A percentile compares a stretch with the other conserved stretches of the same genome.
phyloP scores from a whole-genome alignment of 202 grass and related monocot species.

The Panicum virgatum region DNA sequence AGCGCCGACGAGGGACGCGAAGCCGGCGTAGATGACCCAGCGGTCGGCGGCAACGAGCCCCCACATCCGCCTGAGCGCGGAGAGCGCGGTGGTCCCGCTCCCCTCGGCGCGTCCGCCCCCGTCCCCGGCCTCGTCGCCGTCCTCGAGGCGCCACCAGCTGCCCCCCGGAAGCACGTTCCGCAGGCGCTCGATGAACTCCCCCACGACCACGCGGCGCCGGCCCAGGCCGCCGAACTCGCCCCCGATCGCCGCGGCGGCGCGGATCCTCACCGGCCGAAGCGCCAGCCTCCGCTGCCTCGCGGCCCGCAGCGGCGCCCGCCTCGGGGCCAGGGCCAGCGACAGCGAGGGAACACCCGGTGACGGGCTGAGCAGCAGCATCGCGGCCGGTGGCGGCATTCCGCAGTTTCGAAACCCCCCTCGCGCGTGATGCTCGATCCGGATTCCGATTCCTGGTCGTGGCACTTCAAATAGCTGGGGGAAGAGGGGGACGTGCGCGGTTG shows the following conservation, averaged over 20 bases:
- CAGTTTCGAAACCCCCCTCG: neutral
- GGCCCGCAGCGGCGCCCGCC: neutral
- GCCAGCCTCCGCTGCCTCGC: neutral
- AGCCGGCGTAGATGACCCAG: conserved; percentile 74
- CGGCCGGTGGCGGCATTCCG: conserved; percentile 33
- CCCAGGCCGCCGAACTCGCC: conserved; percentile 43
- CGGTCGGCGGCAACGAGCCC: conserved; percentile 65
- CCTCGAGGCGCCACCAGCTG: conserved; percentile 89
- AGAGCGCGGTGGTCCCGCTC: conserved; percentile 60
- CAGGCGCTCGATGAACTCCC: conserved; percentile 57
- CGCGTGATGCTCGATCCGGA: conserved; percentile 25
- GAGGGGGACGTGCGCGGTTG: neutral
- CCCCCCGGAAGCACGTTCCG: conserved; percentile 77
- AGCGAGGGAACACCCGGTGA: conserved; percentile 10
- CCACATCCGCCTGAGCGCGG: conserved; percentile 84
- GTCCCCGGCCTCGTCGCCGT: conserved; percentile 45
- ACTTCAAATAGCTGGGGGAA: neutral
- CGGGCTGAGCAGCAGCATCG: conserved; percentile 41
- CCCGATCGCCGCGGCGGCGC: conserved; percentile 41
- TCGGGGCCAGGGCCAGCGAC: conserved; percentile 14
- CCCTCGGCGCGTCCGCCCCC: conserved; percentile 43
- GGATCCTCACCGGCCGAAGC: conserved; percentile 33
- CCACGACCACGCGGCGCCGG: conserved; percentile 39
- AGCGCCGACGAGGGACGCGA: conserved; percentile 68
- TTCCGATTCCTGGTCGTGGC: neutral